Evolutionary conservation across 768 basidiomycete species (phyloP).

Genomic region (Termitomyces sp.): DNA sequence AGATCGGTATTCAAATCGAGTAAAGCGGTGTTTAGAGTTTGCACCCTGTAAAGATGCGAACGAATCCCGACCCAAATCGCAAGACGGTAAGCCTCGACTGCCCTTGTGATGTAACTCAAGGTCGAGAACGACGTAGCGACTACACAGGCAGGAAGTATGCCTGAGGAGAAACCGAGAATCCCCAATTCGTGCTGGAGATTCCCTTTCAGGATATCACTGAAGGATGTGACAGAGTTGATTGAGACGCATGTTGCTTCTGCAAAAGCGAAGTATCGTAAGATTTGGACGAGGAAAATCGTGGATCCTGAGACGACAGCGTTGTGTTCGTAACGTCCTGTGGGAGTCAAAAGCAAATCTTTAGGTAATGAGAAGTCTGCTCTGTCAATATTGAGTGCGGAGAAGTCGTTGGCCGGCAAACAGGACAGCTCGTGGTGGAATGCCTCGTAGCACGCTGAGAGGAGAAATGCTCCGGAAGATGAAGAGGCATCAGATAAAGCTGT

Average conservation of each 20-base stretch:
- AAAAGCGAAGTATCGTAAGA: slow-evolving; percentile 45
- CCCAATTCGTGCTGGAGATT: slow-evolving; percentile 31
- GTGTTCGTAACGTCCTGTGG: slow-evolving; percentile 25
- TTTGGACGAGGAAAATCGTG: slow-evolving; percentile 44
- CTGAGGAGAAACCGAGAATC: slow-evolving; percentile 51
- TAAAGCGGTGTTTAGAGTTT: slow-evolving; percentile 14
- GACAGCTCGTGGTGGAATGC: slow-evolving; percentile 45
- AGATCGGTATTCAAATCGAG: slow-evolving; percentile 20
- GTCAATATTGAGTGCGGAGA: slow-evolving; percentile 31
- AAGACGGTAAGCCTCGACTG: slow-evolving; percentile 44
- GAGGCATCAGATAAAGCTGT: slow-evolving; percentile 37
- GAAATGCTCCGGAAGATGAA: slow-evolving; percentile 32
- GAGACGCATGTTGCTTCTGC: slow-evolving; percentile 14
- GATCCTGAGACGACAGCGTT: slow-evolving; percentile 47
- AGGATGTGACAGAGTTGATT: slow-evolving; percentile 17
- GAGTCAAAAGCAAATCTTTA: slow-evolving; percentile 31
- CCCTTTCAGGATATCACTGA: slow-evolving; percentile 23
- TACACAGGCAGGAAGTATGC: slow-evolving; percentile 48
- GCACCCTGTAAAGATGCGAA: slow-evolving; percentile 25
- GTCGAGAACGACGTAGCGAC: slow-evolving; percentile 36
- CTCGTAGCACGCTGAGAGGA: slow-evolving; percentile 46
- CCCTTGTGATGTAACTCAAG: slow-evolving; percentile 34
- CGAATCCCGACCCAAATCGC: slow-evolving; percentile 50
- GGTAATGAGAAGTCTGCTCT: slow-evolving; percentile 36
- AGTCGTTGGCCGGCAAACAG: slow-evolving; percentile 32